Base-by-base conservation (phyloP, 2,329 filamentous ascomycete genomes). In the Cordyceps pruinosa region DNA sequence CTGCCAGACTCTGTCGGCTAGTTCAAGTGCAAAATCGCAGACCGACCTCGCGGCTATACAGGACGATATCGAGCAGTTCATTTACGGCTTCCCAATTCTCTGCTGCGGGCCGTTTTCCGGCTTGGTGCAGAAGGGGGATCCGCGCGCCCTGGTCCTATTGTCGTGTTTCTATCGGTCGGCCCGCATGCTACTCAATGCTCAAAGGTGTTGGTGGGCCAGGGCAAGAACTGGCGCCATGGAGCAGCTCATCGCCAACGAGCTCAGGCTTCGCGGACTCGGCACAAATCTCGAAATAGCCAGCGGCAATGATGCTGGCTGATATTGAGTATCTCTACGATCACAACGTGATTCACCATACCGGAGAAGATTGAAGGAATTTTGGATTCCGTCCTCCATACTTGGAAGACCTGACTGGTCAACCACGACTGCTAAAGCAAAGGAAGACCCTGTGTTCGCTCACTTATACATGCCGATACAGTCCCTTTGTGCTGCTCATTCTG, bases 61-160 rank as follows among this genome's bases (percentile, higher is more conserved):
- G 13, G 42, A 50, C 5, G 64, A 69, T 47, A 41, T 65, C 9
- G 65, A 66, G 61, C 61, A 65, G 25, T 66, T 63, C 55, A 59
- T 68, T 47, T 59, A 67, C 44, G 63, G 63, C 12, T 68, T 69
- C 46, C 64, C 66, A 9, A 64, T 68, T 47, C 59, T 68, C 39
- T 68, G 63, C 56, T 63, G 63, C 44, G 64, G 64, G 9, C 61
- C 62, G 13, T 60, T 69, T 37, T 51, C 65, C 26, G 57, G 60
- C 19, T 51, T 68, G 26, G 63, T 66, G 4, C 39, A 56, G 15
- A 53, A 45, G 5, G 62, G 65, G 10, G 67, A 70, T 32, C 61
- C 66, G 46, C 41, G 67, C 21, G 65, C 64, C 2, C 56, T 70
- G 26, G 59, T 69, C 5, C 26, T 69, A 30, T 57, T 69, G 41